Evolutionary conservation across 2,329 filamentous ascomycete species (phyloP).

Genomic region (Colletotrichum sp.): DNA sequence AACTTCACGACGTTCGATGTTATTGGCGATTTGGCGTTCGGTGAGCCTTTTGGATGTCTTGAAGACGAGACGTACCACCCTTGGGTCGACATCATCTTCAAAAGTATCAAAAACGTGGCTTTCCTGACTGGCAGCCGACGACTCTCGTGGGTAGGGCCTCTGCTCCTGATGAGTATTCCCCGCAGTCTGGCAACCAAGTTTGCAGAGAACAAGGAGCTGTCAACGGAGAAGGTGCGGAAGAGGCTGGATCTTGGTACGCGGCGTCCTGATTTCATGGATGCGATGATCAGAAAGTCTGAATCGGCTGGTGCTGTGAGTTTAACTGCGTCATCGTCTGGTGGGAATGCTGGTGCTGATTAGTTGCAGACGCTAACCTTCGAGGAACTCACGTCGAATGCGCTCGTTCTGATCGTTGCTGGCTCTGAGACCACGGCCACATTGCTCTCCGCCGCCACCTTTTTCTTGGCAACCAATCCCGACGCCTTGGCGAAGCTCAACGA

Average conservation of each 20-base stretch:
- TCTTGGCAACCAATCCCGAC: conserved; percentile 32
- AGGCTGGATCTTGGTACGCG: not conserved
- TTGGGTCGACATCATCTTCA: conserved; percentile 12
- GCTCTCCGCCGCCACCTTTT: conserved; percentile 28
- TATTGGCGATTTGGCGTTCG: conserved; percentile 24
- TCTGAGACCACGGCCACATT: conserved; percentile 37
- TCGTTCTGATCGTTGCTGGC: conserved; percentile 30
- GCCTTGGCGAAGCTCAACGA: conserved; percentile 32
- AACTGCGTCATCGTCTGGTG: too few species aligned
- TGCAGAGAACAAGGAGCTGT: not conserved
- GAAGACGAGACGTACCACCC: conserved; percentile 17
- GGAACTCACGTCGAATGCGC: conserved; percentile 12
- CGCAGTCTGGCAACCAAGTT: not conserved
- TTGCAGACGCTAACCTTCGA: not conserved
- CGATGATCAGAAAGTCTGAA: conserved; percentile 7
- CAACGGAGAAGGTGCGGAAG: not conserved
- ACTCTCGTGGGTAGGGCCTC: not conserved
- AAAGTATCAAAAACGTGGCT: conserved; percentile 1
- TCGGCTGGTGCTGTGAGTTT: not conserved
- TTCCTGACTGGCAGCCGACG: not conserved
- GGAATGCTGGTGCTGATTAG: too few species aligned
- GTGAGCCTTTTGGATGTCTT: conserved; percentile 24
- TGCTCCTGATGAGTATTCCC: not conserved
- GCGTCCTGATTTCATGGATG: conserved; percentile 9
- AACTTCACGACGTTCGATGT: conserved; percentile 22